Conservation (phyloP, 176 grass and related monocot genomes). For the Avena insularis region DNA sequence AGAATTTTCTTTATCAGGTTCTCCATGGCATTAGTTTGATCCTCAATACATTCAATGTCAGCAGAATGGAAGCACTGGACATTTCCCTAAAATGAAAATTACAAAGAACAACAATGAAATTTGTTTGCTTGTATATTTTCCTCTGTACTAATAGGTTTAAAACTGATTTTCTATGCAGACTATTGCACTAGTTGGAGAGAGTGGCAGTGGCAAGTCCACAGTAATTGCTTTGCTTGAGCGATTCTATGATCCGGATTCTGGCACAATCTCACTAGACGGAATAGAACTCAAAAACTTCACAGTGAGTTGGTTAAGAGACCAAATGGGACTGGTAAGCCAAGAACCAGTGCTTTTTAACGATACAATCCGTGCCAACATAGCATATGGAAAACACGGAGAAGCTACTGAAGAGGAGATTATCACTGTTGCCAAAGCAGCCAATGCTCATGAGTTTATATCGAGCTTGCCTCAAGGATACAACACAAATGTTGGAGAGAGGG, state of each 20-base stretch:
- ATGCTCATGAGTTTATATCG: conserved; percentile 54
- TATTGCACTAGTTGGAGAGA: conserved; percentile 69
- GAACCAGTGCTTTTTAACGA: conserved; percentile 63
- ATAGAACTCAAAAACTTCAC: conserved; percentile 47
- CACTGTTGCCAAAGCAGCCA: conserved; percentile 41
- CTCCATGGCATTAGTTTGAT: too few species aligned
- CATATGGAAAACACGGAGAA: conserved; percentile 52
- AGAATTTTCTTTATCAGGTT: not conserved
- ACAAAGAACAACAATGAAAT: not conserved
- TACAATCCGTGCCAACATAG: conserved; percentile 63
- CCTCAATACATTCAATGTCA: too few species aligned
- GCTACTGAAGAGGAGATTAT: conserved; percentile 54
- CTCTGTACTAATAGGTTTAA: conserved; percentile 9
- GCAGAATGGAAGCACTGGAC: too few species aligned
- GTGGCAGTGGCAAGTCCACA: conserved; percentile 79
- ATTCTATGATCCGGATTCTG: conserved; percentile 64
- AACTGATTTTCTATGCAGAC: conserved; percentile 49
- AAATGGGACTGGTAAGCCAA: conserved; percentile 70
- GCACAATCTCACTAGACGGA: conserved; percentile 62
- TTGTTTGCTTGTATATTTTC: conserved; percentile 5
- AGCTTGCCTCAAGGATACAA: conserved; percentile 55
- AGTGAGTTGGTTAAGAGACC: conserved; percentile 64
- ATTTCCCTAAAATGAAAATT: too few species aligned
- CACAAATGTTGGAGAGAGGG: conserved; percentile 56
- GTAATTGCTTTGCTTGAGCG: conserved; percentile 68